These are phyloP conservation scores for Raddia guianensis DNA, from an alignment of 176 grass and related monocot species.

Conservation along the genomic window DNA sequence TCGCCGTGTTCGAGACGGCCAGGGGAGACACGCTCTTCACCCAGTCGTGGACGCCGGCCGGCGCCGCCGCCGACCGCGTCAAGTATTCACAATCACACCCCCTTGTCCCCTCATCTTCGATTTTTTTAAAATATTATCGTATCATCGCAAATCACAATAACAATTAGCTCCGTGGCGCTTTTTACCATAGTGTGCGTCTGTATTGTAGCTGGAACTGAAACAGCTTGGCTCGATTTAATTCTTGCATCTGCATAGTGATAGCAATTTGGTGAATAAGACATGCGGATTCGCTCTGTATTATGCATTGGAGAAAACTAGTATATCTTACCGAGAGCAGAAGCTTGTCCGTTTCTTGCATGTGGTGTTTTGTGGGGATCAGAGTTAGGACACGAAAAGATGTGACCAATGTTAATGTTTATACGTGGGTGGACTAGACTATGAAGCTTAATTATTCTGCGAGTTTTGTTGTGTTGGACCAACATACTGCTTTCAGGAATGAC, in stretches of 20 bases:
- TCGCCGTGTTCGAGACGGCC: conserved; percentile 61
- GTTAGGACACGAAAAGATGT: background rate
- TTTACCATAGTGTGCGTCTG: background rate
- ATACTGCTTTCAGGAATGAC: background rate
- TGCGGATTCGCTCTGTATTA: background rate
- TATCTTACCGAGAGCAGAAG: background rate
- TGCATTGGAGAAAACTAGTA: background rate
- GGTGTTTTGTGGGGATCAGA: conserved; percentile 11
- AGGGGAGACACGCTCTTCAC: conserved; percentile 83
- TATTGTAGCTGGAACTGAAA: background rate
- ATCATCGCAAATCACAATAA: background rate
- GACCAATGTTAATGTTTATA: conserved; percentile 3
- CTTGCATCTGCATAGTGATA: background rate
- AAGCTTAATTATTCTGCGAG: background rate
- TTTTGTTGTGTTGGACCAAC: background rate
- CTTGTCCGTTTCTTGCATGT: conserved; percentile 24
- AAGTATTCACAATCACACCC: conserved; percentile 36
- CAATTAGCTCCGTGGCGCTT: background rate
- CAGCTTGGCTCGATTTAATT: background rate
- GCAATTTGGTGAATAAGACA: background rate
- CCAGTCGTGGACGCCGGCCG: conserved; percentile 82
- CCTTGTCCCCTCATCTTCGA: background rate
- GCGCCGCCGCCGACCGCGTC: conserved; percentile 20
- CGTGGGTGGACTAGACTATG: background rate
- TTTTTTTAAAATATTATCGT: background rate